Base-by-base conservation (phyloP, 176 grass and related monocot species). In the Zea luxurians region DNA sequence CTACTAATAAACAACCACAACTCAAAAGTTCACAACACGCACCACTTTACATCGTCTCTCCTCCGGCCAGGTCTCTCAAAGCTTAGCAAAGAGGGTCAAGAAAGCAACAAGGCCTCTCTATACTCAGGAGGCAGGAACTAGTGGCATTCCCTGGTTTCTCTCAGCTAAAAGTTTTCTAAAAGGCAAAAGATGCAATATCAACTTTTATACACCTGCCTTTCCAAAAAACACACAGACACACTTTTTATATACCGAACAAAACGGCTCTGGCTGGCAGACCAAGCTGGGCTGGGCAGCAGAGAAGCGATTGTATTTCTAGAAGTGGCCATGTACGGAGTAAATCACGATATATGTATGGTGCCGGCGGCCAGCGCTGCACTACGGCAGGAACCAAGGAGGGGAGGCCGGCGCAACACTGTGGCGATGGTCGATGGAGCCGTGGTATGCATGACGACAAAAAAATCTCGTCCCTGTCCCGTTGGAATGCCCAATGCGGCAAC, bases 401-500 rank as follows among this genome's bases (percentile, higher is more conserved):
- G 27, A 27, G 27, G 27, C 27, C 27, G 27, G 27, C 27, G 27
- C 27, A 27, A 27, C 27, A 27, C 27, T 27, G 27, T 27, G 27
- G 27, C 27, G 27, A 27, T 27, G 27, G 27, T 27, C 27, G 27
- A 27, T 27, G 27, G 27, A 27, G 27, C 27, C 27, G 27, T 27
- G 27, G 27, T 27, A 27, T 27, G 27, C 27, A 20, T 76, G 58
- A 57, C 13, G 77, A 81, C 71, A 88, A 71, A 27, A 27, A 27
- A 61, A 58, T 68, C 68, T n/a, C 48, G 50, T 27, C 58, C 76
- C 20, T 40, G 66, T 37, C 42, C 49, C 47, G 20, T 84, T 64
- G 83, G 75, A 64, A 78, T 78, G 69, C 69, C 60, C 62, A 75
- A 80, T 74, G 55, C 62, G 20, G 20, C 69, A 48, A 45, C 18